These are phyloP conservation scores for Chalciporus pseudorubinellus DNA, from an alignment of 768 basidiomycete species.

Conservation along the genomic window DNA sequence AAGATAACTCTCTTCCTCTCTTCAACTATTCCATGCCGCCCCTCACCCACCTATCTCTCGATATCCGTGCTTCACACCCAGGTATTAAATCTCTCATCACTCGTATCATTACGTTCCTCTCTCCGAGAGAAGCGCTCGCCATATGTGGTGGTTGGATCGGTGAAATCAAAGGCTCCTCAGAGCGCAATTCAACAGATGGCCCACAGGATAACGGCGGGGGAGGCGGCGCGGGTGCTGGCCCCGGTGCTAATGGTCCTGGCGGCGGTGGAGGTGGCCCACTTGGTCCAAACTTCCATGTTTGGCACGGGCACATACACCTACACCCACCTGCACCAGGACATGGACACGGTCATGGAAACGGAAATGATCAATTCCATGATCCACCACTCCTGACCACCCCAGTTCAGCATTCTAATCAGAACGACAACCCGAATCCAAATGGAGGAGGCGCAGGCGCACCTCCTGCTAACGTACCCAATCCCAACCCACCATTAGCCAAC, in stretches of 20 bases:
- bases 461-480: not conserved
- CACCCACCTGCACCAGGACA: not conserved
- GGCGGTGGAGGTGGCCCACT: not conserved
- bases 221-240: not conserved
- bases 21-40: conserved; percentile 31
- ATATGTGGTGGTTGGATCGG: conserved; percentile 33
- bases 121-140: conserved; percentile 31
- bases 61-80: conserved; percentile 38
- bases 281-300: conserved; percentile 6
- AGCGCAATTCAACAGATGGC: conserved; percentile 7
- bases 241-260: not conserved
- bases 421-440: conserved; percentile 3
- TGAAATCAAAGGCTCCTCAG: conserved; percentile 29
- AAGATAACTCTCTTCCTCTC: conserved; percentile 8
- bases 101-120: conserved; percentile 21
- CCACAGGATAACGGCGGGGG: not conserved
- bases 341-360: not conserved
- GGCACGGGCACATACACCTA: not conserved
- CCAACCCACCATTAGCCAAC: not conserved
- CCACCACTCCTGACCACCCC: conserved; percentile 17
- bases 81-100: conserved; percentile 17
- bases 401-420: not conserved
- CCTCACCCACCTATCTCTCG: conserved; percentile 53
- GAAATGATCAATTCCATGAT: conserved; percentile 3
- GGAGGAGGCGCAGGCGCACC: not conserved